Conservation (phyloP, 2,329 filamentous ascomycete genomes). For the Aschersonia sp. region DNA sequence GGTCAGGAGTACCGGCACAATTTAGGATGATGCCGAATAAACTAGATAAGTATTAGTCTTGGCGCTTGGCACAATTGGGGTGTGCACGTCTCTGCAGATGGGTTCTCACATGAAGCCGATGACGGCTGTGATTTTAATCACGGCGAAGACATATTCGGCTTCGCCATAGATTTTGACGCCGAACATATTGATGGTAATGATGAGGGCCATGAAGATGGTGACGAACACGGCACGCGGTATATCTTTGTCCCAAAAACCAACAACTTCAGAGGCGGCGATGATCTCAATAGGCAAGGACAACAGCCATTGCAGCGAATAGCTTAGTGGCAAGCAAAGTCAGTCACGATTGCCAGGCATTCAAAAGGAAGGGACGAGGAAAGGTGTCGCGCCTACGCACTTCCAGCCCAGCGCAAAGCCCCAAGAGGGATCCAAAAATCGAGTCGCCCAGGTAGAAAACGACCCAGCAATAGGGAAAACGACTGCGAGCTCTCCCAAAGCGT, state of each 20-base stretch:
- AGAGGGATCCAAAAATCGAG: conserved; percentile 80
- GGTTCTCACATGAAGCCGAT: conserved; percentile 63
- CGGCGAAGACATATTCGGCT: conserved; percentile 75
- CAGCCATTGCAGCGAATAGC: conserved; percentile 80
- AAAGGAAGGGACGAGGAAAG: background rate
- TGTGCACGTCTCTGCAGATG: background rate
- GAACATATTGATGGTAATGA: conserved; percentile 73
- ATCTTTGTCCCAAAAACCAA: conserved; percentile 60
- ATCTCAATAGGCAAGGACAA: conserved; percentile 73
- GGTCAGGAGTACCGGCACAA: conserved; percentile 7
- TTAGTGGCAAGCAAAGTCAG: conserved; percentile 13
- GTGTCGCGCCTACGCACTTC: conserved; percentile 44
- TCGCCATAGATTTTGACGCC: conserved; percentile 82
- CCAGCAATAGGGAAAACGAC: conserved; percentile 83
- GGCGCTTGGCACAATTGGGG: background rate
- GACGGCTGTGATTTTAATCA: conserved; percentile 74
- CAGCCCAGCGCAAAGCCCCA: conserved; percentile 95
- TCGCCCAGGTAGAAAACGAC: conserved; percentile 85
- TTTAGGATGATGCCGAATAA: conserved; percentile 10
- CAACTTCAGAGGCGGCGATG: conserved; percentile 72
- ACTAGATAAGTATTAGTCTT: background rate
- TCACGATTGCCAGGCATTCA: background rate
- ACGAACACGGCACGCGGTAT: conserved; percentile 66
- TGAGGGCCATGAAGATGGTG: conserved; percentile 62
- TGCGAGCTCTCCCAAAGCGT: conserved; percentile 82